phyloP scores from a whole-genome alignment of 768 basidiomycete species.

The Termitomyces sp. region DNA sequence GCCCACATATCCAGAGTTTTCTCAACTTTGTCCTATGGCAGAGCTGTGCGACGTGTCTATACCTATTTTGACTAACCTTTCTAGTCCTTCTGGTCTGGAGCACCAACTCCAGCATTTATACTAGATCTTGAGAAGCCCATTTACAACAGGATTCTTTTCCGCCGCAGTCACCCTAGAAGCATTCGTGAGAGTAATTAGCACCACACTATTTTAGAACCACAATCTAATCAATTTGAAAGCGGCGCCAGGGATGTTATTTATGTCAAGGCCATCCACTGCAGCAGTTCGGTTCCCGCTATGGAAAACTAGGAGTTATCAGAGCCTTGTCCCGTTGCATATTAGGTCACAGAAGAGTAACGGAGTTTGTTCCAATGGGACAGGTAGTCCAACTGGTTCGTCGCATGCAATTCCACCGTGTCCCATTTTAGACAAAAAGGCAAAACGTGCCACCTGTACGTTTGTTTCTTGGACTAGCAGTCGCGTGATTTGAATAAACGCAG shows the following conservation, averaged over 20 bases:
- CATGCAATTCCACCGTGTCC: no score
- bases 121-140: background rate
- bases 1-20: background rate
- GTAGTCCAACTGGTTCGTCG: no score
- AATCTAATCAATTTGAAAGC: background rate
- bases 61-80: background rate
- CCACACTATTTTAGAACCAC: background rate
- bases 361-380: no score
- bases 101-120: background rate
- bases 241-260: background rate
- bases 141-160: no score
- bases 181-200: background rate
- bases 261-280: background rate
- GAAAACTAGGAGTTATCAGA: no score
- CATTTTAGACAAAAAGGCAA: no score
- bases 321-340: no score
- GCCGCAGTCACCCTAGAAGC: background rate
- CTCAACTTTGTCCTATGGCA: background rate
- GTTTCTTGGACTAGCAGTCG: no score
- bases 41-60: no score
- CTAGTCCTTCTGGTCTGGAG: background rate
- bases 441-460: no score
- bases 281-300: no score
- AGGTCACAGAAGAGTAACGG: no score
- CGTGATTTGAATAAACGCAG: background rate